Evolutionary conservation across 495 filamentous ascomycete genomes (phyloP), one percentile per base, ranked within the genome.

Genomic region (Amniculicola lignicola): DNA sequence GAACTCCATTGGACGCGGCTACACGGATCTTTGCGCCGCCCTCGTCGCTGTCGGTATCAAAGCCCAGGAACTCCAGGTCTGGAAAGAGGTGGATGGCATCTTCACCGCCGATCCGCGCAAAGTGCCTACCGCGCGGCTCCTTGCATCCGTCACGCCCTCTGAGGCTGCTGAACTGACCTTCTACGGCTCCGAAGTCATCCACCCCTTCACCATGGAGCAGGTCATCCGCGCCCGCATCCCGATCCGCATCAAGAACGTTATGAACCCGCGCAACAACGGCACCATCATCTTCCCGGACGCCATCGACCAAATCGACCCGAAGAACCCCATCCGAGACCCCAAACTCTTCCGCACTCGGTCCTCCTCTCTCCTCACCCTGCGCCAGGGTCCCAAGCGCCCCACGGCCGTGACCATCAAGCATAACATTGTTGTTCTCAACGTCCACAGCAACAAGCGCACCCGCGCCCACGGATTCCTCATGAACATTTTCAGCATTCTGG

Each of bases 171-270:
- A 80, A 52, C 48, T 80, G 50, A 80, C 77, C 22, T 79, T 78
- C 56, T 80, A 80, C 37, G 77, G 77, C 39, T 77, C 74, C 43
- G 77, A 75, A 69, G 93, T 98, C 61, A 96, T 98, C 59, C 93
- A 98, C 64, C 93, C 93, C 43, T 86, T 96, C 66, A 98, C 93
- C 48, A 97, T 98, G 89, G 90, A 98, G 72, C 93, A 96, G 68
- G 93, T 93, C 44, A 95, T 97, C 69, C 87, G 84, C 44, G 90
- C 92, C 2, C 79, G 80, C 47, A 97, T 97, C 69, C 89, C 86
- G 7, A 94, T 96, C 62, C 88, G 93, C 52, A 97, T 97, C 71
- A 96, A 97, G 75, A 97, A 98, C 69, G 93, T 97, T 67, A 91
- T 94, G 75, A 96, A 96, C 63, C 90, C 94, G 0, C 81, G 83